Evolutionary conservation across 805 yeast species (phyloP), one percentile per base, ranked within the genome.

Genomic region (Cyberlindnera suaveolens): DNA sequence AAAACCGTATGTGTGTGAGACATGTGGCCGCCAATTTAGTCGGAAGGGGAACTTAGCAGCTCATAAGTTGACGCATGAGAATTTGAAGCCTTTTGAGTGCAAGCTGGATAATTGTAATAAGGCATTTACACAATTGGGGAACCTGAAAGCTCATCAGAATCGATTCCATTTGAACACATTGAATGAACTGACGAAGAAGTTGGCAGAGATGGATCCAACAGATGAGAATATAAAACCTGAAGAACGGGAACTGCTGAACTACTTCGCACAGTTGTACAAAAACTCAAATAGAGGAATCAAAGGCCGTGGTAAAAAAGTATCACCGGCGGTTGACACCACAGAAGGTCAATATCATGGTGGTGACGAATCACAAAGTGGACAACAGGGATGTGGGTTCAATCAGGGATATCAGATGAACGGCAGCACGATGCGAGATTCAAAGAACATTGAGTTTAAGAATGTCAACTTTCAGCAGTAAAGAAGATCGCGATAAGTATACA

Each of bases 41-140:
- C 75, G 96, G 55, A 86, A 90, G 63, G 98, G 98, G 15, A 90
- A 90, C 64, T 72, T 87, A 52, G 90, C 91, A 20, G 95, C 96
- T 3, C 98, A 90, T 64, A 70, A 73, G 61, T 67, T 86, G 45
- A 88, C 95, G 0, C 97, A 89, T 64, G 81, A 80, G 44, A 80
- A 85, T 53, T 68, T 77, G 44, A 81, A 85, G 56, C 96, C 96
- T 6, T 86, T 71, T 58, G 75, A 76, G 44, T 90, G 97, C 65
- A 78, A 77, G 54, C 71, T 90, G 46, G 96, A 88, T 61, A 71
- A 74, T 45, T 90, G 97, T 65, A 80, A 77, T 51, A 89, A 88
- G 65, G 74, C 83, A 5, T 90, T 90, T 57, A 85, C 96, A 1
- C 98, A 90, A 66, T 70, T 90, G 54, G 97, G 97, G 3, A 90